Evolutionary conservation across 2,329 filamentous ascomycete species (phyloP), one percentile per base, ranked within the genome.

Genomic region (Pseudogymnoascus sp.): DNA sequence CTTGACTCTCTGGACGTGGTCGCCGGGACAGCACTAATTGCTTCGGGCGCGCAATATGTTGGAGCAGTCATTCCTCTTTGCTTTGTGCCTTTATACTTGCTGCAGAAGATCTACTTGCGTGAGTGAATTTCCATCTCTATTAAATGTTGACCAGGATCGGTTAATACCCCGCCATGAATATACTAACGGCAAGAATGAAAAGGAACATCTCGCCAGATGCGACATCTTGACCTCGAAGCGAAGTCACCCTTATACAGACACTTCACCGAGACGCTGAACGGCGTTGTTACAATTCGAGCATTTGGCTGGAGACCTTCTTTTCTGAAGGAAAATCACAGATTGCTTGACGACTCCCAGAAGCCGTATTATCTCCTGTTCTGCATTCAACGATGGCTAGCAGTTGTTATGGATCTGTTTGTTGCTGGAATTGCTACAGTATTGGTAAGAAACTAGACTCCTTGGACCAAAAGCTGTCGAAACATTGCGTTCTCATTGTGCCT

Each of bases 251-350:
- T 87, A 0, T 85, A 83, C 73, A 82, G 77, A 14, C 76, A 85
- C 64, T 86, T 86, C 66, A 76, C 80, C 28, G 83, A 86, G 66
- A 81, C 80, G 1, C 77, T 84, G 50, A 77, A 77, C 25, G 84
- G 84, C 0, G 69, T 85, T 0, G 74, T 77, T 0, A 86, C 84
- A 0, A 76, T 86, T 31, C 78, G 83, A 7, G 81, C 84, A 1
- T 86, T 84, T 65, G 78, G 80, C 1, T 86, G 82, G 83, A 37
- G 36, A 37, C 12, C 36, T 37, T 37, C 36, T 37, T 37, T 37
- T 37, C 36, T 37, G 36, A 37, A 37, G 4, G 36, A 37, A 37
- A 37, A 37, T 37, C 36, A 37, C 36, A 74, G 78, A 16, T 65
- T 72, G 0, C 73, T 87, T 1, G 81, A 86, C 64, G 72, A 72